Base-by-base conservation (phyloP, 768 basidiomycete genomes). In the Pisolithus tinctorius region DNA sequence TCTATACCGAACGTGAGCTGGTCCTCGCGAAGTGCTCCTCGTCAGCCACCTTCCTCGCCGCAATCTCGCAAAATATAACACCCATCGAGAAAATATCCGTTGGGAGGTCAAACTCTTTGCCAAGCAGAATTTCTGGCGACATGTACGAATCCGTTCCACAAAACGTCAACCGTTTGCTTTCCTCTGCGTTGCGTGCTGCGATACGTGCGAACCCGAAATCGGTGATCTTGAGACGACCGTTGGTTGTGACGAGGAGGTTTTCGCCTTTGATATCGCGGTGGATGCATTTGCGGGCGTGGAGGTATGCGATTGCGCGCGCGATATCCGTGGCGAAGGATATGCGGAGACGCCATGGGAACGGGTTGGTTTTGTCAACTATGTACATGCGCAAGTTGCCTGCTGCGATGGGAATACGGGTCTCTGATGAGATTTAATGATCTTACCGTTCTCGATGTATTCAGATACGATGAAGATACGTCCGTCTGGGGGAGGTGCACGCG, bases 191-290 rank as follows among this genome's bases (percentile, higher is more conserved):
- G 39, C 88, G 80, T 0, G 93, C 93, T 0, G 92, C 92, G 60
- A 98, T 96, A 34, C 95, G 80, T 4, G 93, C 93, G 60, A 97
- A 95, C 1, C 95, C 95, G 69, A 99, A 99, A 63, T 99, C 95
- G n/a, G 94, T 96, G 59, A 97, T 86, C 73, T 98, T 99, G 62
- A 98, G 77, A 41, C 95, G 83, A 20, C 92, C 90, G 61, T 99
- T 99, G 36, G 85, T 72, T 0, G 94, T 97, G 20, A 97, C 84
- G n/a, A 98, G 81, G 26, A 98, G 77, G 59, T 99, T 99, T 72
- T 98, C 95, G 36, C 93, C 94, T 68, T 99, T 99, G 57, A 99
- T 77, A 69, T 99, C 95, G 29, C 85, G 83, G 59, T 88, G 86
- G 55, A 88, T 88, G 67, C 86, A 87, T 65, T 90, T 88, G 39